Percentiles rank a stretch among this genome's conserved stretches.
Evolutionary conservation across 306 rosid genomes (phyloP).

Genomic region (Pterocarpus macrocarpus): DNA sequence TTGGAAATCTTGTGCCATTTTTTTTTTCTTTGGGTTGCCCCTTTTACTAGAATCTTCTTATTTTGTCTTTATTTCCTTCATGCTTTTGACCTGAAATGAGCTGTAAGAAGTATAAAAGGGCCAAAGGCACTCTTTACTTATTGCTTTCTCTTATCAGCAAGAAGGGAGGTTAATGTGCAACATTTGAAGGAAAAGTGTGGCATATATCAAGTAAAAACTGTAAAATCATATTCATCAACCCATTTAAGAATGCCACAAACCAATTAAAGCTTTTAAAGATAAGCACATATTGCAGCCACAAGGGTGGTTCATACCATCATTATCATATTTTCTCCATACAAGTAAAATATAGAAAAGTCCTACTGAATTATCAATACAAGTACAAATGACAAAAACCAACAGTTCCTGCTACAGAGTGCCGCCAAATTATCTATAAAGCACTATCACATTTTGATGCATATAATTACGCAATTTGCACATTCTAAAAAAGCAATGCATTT

Average conservation of each 20-base stretch:
- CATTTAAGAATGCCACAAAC: slow-evolving; percentile 27
- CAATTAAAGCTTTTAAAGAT: not conserved
- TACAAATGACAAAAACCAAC: slow-evolving; percentile 9
- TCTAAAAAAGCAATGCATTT: not conserved
- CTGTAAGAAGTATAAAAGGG: not conserved
- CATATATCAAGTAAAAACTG: slow-evolving; percentile 7
- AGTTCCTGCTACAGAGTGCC: not conserved
- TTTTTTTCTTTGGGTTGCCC: no score
- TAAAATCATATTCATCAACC: slow-evolving; percentile 9
- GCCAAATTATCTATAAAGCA: slow-evolving; percentile 13
- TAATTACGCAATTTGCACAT: not conserved
- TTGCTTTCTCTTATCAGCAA: not conserved
- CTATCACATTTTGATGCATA: not conserved
- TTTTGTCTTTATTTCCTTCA: not conserved
- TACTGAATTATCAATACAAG: not conserved
- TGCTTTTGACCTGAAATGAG: slow-evolving; percentile 2
- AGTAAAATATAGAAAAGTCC: not conserved
- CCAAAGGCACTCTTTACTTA: not conserved
- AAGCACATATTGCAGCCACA: not conserved
- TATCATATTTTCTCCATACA: not conserved
- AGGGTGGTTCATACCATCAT: slow-evolving; percentile 18
- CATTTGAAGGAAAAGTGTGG: slow-evolving; percentile 11
- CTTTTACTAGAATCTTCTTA: no score
- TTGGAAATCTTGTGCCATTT: no score
- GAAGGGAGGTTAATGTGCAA: not conserved